Evolutionary conservation across 1,284 basidiomycete species (phyloP).

Genomic region (Omphalotus olearius): DNA sequence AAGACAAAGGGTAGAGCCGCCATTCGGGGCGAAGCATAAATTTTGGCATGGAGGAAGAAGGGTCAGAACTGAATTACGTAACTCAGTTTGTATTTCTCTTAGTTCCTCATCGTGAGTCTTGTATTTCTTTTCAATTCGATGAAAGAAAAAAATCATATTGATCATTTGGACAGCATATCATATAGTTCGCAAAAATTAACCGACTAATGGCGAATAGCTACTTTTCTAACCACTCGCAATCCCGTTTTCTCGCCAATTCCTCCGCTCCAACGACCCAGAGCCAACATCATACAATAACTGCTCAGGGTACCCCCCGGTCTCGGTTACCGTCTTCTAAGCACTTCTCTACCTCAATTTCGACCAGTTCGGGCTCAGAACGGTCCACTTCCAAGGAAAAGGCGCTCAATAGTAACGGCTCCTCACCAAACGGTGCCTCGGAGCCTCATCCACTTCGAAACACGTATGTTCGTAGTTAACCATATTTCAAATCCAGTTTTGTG

Average conservation of each 20-base stretch:
- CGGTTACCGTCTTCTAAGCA: conserved; percentile 61
- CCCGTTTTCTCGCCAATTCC: conserved; percentile 59
- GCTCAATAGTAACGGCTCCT: conserved; percentile 23
- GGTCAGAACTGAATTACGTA: neutral
- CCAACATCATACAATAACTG: conserved; percentile 17
- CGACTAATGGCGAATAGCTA: conserved; percentile 34
- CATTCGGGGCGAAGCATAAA: conserved; percentile 76
- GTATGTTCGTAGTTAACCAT: conserved; percentile 63
- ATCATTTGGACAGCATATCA: too few relatives aligned
- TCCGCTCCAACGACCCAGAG: neutral
- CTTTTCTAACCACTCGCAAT: conserved; percentile 78
- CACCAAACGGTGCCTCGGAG: conserved; percentile 28
- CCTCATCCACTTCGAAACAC: conserved; percentile 78
- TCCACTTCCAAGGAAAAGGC: conserved; percentile 38
- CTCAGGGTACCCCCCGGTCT: conserved; percentile 28
- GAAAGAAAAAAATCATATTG: conserved; percentile 23
- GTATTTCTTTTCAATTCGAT: conserved; percentile 6
- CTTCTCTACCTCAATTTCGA: conserved; percentile 58
- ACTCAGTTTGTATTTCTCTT: neutral
- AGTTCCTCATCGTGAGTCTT: conserved; percentile 11
- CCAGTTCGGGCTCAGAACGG: conserved; percentile 38
- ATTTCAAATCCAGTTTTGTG: conserved; percentile 2
- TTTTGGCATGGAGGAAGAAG: conserved; percentile 47
- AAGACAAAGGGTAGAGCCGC: conserved; percentile 74
- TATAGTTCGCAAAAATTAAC: too few relatives aligned